Base-by-base conservation (phyloP, 2,329 filamentous ascomycete genomes). In the Cercospora citrullina region DNA sequence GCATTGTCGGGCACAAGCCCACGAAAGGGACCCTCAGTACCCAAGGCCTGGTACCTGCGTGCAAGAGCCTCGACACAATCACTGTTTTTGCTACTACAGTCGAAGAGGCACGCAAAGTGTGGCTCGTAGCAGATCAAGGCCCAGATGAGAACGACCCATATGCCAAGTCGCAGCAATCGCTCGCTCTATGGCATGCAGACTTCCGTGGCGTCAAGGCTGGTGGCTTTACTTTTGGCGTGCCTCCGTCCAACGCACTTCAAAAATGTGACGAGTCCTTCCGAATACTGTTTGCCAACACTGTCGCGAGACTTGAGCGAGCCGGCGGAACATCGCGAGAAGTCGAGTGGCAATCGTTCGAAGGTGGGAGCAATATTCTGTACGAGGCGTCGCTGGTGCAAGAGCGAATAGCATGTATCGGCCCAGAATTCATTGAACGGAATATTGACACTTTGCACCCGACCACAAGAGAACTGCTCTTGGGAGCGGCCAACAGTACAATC, bases 351-450 rank as follows among this genome's bases (percentile, higher is more conserved):
- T 75, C 79, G 1, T 84, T 88, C 45, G 82, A 87, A 64, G 80
- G 82, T 60, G 85, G 85, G 4, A 85, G 84, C 2, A 78, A 83
- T 60, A 79, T 89, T 2, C 77, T 88, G 0, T 89, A 89, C 72
- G 83, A 85, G 23, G 86, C 86, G 0, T 84, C 85, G 0, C 85
- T 87, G 75, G 84, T 89, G 1, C 84, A 83, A 1, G 87, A 89
- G 73, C 81, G 87, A 16, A 78, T 86, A 9, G 83, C 84, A 1
- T 80, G 75, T 73, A 77, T 80, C 68, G 79, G 75, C 16, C 77
- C 79, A 23, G 76, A 78, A 5, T 81, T 82, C 70, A 72, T 82
- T 36, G 71, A 73, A 16, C 78, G 80, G 65, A 72, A 80, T 5
- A 71, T 78, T n/a, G 72, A 78, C 2, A 63, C 26, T 1, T 77